Evolutionary conservation across 2,329 filamentous ascomycete species (phyloP), one percentile per base, ranked within the genome.

Genomic region (Fusarium dlaminii): DNA sequence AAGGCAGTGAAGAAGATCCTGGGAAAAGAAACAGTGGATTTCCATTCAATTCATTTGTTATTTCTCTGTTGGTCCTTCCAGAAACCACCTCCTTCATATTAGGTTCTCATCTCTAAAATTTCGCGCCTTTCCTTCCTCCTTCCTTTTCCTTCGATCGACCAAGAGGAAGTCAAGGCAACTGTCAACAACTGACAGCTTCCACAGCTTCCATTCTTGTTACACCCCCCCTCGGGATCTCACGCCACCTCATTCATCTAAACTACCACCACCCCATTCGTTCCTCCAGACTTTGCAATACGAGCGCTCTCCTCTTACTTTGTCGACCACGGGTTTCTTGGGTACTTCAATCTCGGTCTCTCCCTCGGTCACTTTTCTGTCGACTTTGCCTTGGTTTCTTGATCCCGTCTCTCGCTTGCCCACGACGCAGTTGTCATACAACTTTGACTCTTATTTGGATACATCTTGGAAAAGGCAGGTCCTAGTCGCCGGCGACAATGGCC

Each of bases 401-500:
- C 48, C 48, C 36, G 11, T 27, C 40, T 63, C 71, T 73, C 56
- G 58, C 46, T 56, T 64, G 63, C 48, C 30, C 54, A 61, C 63
- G 42, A 68, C 66, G n/a, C 45, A 32, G 45, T 55, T 30, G 32
- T 27, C 45, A 60, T 30, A 68, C 73, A 52, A 43, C 32, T 54
- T 55, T 67, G 54, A 52, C 36, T 58, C 30, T 68, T 63, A 36
- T 58, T 56, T 59, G 24, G 51, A 58, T 51, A 40, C 46, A 57
- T 46, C 48, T 58, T 66, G 37, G 62, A 61, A 64, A 73, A 45
- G 63, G 60, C 43, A 76, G 66, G 55, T 70, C 63, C 63, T 58
- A 73, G 61, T 76, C 61, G 75, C 68, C 58, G 72, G 68, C 74
- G 75, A 71, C 73, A 74, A 91, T 91, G 89, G 85, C 88, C 63